Evolutionary conservation across 805 yeast genomes (phyloP), one percentile per base, ranked within the genome.

Genomic region (Yamadazyma sp.): DNA sequence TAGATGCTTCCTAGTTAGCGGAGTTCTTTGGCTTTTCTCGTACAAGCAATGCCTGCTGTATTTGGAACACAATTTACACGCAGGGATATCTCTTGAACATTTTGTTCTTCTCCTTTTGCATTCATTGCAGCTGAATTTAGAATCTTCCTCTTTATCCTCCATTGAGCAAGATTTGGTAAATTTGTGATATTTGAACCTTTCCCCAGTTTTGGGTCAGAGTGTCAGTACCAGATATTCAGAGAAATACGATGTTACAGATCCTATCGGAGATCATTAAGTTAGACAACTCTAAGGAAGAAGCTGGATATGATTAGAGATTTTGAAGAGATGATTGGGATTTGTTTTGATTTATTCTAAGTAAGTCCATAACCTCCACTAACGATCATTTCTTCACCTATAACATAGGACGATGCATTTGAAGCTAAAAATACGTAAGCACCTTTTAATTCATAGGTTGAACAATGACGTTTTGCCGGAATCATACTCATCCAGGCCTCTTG

Each of bases 341-440:
- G n/a, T n/a, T n/a, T n/a, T n/a, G n/a, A n/a, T n/a, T n/a, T n/a
- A n/a, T 7, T 26, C 35, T 39, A 43, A 26, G 41, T 43, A 27
- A 68, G 53, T 43, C 73, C 58, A 65, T 82, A 81, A 25, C 91
- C 95, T 50, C 95, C 95, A 53, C 84, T 94, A 33, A 85, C 84
- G 22, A 68, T 62, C 28, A 86, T 61, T 55, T 86, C 94, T 13
- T 85, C 56, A 24, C 95, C 95, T 3, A 89, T 80, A 31, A 87
- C 76, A 60, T 75, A 86, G 10, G 85, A 74, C 21, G 88, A 74
- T 5, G 94, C 95, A 53, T 82, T 81, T 31, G 86, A 77, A 5
- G 89, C 93, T 43, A 86, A 62, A 63, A 80, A 86, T 30, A 86
- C 58, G 60, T 81, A 85, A 11, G 87, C 89, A 40, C 95, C 95